Conservation (phyloP, 1,284 basidiomycete species). For the Papiliotrema flavescens region DNA sequence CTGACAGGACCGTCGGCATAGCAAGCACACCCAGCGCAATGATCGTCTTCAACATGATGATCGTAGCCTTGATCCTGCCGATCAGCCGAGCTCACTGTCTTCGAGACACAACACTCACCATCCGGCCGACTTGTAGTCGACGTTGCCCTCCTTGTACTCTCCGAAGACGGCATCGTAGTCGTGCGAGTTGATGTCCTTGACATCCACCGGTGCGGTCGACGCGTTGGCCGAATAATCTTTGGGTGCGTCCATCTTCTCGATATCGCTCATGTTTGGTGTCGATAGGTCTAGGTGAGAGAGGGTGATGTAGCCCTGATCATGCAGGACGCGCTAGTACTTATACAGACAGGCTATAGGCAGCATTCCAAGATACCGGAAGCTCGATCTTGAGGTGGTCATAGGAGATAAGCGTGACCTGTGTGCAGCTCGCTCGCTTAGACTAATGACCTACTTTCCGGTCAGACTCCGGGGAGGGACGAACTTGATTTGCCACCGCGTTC, state of each 20-base stretch:
- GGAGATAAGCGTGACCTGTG: no score
- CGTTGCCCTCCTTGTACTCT: constrained; percentile 26
- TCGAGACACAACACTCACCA: constrained; percentile 18
- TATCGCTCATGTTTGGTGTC: constrained; percentile 13
- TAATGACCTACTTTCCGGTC: no score
- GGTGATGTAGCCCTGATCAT: no score
- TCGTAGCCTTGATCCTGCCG: constrained; percentile 28
- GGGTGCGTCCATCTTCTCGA: constrained; percentile 14
- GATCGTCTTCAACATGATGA: constrained; percentile 34
- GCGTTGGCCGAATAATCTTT: not conserved
- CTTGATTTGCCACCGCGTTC: no score
- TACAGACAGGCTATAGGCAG: no score
- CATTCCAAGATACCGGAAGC: no score
- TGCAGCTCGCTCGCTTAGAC: no score
- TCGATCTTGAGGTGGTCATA: no score
- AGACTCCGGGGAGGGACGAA: no score
- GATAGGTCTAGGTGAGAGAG: no score
- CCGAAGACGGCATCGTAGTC: constrained; percentile 35
- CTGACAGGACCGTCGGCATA: constrained; percentile 24
- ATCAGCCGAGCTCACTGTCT: not conserved
- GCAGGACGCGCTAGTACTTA: no score
- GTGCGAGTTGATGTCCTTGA: not conserved
- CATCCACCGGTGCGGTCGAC: not conserved
- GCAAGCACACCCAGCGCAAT: constrained; percentile 32
- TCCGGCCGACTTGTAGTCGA: constrained; percentile 36